These are phyloP conservation scores for Cyberlindnera subsufficiens DNA, from an alignment of 805 yeast genomes.

Conservation along the genomic window DNA sequence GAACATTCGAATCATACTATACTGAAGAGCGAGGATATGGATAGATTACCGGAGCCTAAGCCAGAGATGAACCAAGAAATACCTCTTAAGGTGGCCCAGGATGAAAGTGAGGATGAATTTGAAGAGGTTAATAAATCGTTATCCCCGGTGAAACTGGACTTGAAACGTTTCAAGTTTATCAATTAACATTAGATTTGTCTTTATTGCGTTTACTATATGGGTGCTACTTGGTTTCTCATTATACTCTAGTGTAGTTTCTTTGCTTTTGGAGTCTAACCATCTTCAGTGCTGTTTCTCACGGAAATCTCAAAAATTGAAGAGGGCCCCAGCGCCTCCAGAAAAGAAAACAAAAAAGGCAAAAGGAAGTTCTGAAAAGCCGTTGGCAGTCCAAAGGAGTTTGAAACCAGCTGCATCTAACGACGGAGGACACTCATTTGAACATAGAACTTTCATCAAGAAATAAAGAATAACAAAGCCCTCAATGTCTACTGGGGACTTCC, in stretches of 20 bases:
- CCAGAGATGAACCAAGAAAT: not conserved
- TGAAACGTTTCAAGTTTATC: conserved; percentile 16
- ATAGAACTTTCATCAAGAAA: not conserved
- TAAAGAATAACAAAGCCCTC: not conserved
- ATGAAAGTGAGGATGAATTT: conserved; percentile 9
- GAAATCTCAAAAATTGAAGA: no score
- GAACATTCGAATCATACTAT: conserved; percentile 9
- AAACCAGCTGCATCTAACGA: no score
- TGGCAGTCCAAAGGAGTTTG: no score
- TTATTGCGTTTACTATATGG: no score
- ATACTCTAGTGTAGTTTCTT: no score
- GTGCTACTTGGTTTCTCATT: no score
- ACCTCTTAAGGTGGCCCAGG: not conserved
- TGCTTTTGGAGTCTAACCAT: no score
- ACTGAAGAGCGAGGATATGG: conserved; percentile 13
- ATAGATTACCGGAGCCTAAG: conserved; percentile 4
- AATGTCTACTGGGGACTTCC: conserved; percentile 64
- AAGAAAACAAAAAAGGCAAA: no score
- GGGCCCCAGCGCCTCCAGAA: no score
- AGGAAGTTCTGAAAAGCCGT: no score
- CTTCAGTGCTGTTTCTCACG: no score
- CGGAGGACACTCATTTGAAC: no score
- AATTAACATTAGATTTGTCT: conserved; percentile 1
- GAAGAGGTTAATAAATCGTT: conserved; percentile 16
- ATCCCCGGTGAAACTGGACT: conserved; percentile 19